A percentile compares a stretch with the other conserved stretches of the same genome.
Evolutionary conservation across 257 asterid species (phyloP).

Genomic region (Solanum megistacrolobum): DNA sequence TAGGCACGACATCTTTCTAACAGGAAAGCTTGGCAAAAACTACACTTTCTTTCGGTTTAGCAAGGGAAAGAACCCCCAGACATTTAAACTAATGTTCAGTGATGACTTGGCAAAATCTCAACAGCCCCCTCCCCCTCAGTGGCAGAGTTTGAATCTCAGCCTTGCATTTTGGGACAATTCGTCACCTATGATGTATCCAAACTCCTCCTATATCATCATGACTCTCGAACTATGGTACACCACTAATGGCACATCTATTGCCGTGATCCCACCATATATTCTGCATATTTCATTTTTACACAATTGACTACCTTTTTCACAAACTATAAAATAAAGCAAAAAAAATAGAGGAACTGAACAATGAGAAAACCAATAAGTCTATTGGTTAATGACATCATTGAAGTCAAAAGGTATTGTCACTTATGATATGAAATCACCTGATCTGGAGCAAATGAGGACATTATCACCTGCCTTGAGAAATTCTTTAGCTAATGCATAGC

Average conservation of each 20-base stretch:
- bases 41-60: neutral
- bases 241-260: neutral
- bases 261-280: neutral
- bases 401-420: neutral
- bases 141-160: neutral
- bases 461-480: slow-evolving; percentile 85
- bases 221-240: neutral
- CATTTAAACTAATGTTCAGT: neutral
- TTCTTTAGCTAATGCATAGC: slow-evolving; percentile 89
- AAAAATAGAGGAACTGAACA: neutral
- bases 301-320: neutral
- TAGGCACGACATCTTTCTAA: neutral
- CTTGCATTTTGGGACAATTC: neutral
- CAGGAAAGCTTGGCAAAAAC: neutral
- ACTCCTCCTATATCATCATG: neutral
- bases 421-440: slow-evolving; percentile 31
- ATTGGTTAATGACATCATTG: neutral
- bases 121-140: neutral
- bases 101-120: neutral
- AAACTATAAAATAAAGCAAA: neutral
- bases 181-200: neutral
- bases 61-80: neutral
- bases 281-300: neutral
- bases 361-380: neutral
- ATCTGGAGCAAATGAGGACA: slow-evolving; percentile 85